Percentiles rank a stretch among this genome's conserved stretches.
Evolutionary conservation across 306 rosid genomes (phyloP).

Genomic region (Abrus pulchellus): DNA sequence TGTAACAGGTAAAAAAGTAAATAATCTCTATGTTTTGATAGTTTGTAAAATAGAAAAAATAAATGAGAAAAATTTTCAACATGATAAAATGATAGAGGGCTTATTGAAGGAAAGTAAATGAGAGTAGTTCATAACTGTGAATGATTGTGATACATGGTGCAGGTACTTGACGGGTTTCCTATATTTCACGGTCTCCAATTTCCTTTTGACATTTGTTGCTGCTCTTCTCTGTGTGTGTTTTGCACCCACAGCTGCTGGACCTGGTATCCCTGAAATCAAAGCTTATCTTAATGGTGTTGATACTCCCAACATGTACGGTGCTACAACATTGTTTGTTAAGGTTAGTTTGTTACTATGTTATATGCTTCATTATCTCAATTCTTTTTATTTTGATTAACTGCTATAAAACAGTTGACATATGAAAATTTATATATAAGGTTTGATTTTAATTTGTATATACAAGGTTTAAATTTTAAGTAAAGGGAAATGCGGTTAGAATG

Average conservation of each 20-base stretch:
- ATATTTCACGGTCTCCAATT: constrained; percentile 63
- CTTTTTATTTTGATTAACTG: background rate
- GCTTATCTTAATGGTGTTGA: constrained; percentile 94
- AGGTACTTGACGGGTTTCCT: constrained; percentile 76
- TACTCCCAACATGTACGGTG: constrained; percentile 92
- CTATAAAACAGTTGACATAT: background rate
- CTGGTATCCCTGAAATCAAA: constrained; percentile 95
- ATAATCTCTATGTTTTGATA: too few species aligned
- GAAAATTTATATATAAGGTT: background rate
- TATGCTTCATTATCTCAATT: background rate
- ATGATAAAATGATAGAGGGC: background rate
- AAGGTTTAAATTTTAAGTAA: background rate
- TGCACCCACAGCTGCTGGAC: constrained; percentile 95
- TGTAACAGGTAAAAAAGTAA: too few species aligned
- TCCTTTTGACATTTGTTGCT: constrained; percentile 69
- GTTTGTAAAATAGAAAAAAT: too few species aligned
- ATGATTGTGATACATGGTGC: constrained; percentile 28
- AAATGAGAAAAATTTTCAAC: too few species aligned
- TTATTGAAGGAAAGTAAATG: background rate
- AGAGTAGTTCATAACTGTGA: background rate
- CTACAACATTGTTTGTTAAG: constrained; percentile 78
- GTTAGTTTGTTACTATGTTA: constrained; percentile 48
- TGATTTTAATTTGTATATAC: too few species aligned
- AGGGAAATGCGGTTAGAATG: background rate
- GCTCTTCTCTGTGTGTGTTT: constrained; percentile 81